These are phyloP conservation scores for Boletus nobilissimus DNA, from an alignment of 1,284 basidiomycete genomes.

Conservation along the genomic window DNA sequence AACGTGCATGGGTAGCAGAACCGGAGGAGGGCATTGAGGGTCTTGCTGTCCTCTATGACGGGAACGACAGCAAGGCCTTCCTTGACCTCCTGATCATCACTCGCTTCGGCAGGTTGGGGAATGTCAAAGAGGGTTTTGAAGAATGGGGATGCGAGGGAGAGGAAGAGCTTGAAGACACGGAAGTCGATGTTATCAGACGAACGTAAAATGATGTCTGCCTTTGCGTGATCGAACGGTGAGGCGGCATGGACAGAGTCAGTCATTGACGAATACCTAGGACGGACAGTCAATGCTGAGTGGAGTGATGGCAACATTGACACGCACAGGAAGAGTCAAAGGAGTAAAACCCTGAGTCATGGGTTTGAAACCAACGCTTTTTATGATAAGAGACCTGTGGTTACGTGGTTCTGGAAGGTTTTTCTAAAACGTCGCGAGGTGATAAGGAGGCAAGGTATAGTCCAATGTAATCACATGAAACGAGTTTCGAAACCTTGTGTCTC, in stretches of 20 bases:
- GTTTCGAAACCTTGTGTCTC: not conserved
- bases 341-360: not conserved
- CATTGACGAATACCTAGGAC: constrained; percentile 14
- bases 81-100: constrained; percentile 11
- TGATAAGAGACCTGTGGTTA: not conserved
- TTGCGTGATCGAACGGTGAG: constrained; percentile 34
- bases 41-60: constrained; percentile 40
- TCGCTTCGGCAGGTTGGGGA: constrained; percentile 36
- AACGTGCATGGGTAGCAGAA: constrained; percentile 45
- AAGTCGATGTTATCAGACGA: constrained; percentile 48
- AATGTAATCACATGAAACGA: not conserved
- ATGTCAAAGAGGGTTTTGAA: constrained; percentile 51
- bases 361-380: not conserved
- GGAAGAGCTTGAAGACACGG: constrained; percentile 46
- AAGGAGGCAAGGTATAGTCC: not conserved
- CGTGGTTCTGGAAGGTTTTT: not conserved
- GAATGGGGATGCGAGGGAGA: constrained; percentile 49
- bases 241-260: not conserved
- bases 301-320: not conserved
- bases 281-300: not conserved
- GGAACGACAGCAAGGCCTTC: constrained; percentile 36
- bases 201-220: constrained; percentile 49
- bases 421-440: not conserved
- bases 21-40: constrained; percentile 41
- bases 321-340: not conserved